Percentiles rank a stretch among this genome's conserved stretches.
phyloP scores from a whole-genome alignment of 768 basidiomycete genomes.

The Leucogyrophana mollusca region DNA sequence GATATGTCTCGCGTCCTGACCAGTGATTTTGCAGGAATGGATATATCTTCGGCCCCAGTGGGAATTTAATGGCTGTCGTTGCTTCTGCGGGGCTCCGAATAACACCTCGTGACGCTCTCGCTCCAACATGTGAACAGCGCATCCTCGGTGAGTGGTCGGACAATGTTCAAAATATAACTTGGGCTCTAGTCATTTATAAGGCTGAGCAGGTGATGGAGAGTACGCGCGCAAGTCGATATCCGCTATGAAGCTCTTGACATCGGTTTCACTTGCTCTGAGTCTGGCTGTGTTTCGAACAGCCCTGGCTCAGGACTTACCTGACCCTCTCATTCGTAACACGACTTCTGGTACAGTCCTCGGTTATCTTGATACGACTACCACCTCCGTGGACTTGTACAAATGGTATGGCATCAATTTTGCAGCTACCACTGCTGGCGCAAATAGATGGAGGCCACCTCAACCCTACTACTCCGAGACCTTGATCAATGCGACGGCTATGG shows the following conservation, averaged over 20 bases:
- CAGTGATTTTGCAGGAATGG: no score
- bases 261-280: not conserved
- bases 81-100: conserved; percentile 1
- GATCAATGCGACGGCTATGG: conserved; percentile 18
- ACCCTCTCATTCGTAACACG: conserved; percentile 13
- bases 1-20: no score
- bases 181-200: not conserved
- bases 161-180: not conserved
- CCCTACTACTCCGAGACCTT: conserved; percentile 5
- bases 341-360: conserved; percentile 22
- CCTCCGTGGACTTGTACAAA: conserved; percentile 18
- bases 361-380: conserved; percentile 17
- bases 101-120: not conserved
- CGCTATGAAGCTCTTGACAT: not conserved
- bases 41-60: not conserved
- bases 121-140: not conserved
- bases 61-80: not conserved
- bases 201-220: not conserved
- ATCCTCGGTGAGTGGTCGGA: conserved; percentile 1
- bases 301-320: not conserved
- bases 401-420: conserved; percentile 22
- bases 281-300: not conserved
- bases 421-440: conserved; percentile 18
- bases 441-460: conserved; percentile 22
- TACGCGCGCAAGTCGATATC: not conserved